These are phyloP conservation scores for Pelargonium hybrid DNA, from an alignment of 441 rosid species.

Conservation along the genomic window DNA sequence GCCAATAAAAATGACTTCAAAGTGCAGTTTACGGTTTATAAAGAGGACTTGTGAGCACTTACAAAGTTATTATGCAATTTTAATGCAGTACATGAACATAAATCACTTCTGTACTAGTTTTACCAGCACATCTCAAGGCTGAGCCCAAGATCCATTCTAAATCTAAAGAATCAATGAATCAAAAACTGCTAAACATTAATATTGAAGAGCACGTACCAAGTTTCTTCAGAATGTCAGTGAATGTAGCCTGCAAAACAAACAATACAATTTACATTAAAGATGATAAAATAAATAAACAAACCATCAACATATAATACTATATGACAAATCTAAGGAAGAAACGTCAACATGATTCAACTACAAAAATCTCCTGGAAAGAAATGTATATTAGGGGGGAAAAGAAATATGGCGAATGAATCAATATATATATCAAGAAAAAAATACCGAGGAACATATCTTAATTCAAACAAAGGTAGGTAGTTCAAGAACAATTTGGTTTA, in stretches of 20 bases:
- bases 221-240: slow-evolving; percentile 73
- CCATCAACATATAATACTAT: not conserved
- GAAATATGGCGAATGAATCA: not conserved
- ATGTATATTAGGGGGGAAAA: too few species aligned
- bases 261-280: not conserved
- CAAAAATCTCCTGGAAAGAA: too few species aligned
- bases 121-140: too few species aligned
- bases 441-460: not conserved
- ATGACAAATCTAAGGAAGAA: too few species aligned
- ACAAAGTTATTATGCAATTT: too few species aligned
- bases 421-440: too few species aligned
- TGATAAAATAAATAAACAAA: not conserved
- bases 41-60: too few species aligned
- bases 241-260: slow-evolving; percentile 70
- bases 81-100: too few species aligned
- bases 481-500: not conserved
- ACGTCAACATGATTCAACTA: too few species aligned
- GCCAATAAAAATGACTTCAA: not conserved
- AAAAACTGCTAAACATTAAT: not conserved
- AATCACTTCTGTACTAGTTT: too few species aligned
- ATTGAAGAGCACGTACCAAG: slow-evolving; percentile 52
- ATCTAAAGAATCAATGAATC: not conserved
- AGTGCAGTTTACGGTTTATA: too few species aligned
- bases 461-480: not conserved
- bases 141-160: too few species aligned